A percentile compares a stretch with the other conserved stretches of the same genome.
phyloP scores from a whole-genome alignment of 495 filamentous ascomycete species.

The Elasticomyces elasticus region DNA sequence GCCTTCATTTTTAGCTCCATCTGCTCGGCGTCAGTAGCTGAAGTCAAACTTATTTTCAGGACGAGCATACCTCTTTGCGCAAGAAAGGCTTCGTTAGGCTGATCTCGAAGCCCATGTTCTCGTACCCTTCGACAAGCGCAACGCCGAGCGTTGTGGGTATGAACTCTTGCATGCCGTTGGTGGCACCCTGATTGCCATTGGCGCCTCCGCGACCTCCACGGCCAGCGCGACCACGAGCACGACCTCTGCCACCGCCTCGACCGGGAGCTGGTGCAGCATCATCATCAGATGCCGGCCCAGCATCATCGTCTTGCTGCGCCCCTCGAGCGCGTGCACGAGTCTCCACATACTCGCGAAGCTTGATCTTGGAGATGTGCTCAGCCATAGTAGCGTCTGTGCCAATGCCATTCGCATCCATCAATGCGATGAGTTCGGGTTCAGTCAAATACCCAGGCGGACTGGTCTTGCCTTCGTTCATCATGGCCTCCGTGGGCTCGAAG shows the following conservation, averaged over 20 bases:
- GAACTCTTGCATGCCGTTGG: constrained; percentile 64
- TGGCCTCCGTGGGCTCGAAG: constrained; percentile 83
- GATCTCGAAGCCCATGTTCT: constrained; percentile 78
- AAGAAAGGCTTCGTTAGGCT: constrained; percentile 95
- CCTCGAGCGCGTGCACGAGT: constrained; percentile 44
- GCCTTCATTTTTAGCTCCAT: constrained; percentile 93
- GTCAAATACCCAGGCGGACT: constrained; percentile 75
- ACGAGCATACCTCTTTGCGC: constrained; percentile 58
- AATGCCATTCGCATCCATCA: constrained; percentile 98
- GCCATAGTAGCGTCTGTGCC: constrained; percentile 99
- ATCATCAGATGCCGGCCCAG: constrained; percentile 30
- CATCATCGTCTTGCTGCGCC: constrained; percentile 29
- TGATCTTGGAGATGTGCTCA: constrained; percentile 92
- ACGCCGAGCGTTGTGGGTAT: constrained; percentile 85
- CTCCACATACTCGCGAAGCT: constrained; percentile 73
- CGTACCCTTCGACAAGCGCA: constrained; percentile 85
- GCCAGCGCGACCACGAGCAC: constrained; percentile 40
- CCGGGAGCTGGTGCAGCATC: constrained; percentile 19
- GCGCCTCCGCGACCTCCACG: constrained; percentile 22
- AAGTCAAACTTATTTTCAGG: not conserved
- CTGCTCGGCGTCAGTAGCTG: constrained; percentile 23
- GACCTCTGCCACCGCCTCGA: constrained; percentile 23
- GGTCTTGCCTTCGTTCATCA: constrained; percentile 81
- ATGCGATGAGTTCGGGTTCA: constrained; percentile 89
- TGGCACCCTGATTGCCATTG: constrained; percentile 11